These are phyloP conservation scores for Solanum pinnatisectum DNA, from an alignment of 257 asterid species.

Conservation along the genomic window DNA sequence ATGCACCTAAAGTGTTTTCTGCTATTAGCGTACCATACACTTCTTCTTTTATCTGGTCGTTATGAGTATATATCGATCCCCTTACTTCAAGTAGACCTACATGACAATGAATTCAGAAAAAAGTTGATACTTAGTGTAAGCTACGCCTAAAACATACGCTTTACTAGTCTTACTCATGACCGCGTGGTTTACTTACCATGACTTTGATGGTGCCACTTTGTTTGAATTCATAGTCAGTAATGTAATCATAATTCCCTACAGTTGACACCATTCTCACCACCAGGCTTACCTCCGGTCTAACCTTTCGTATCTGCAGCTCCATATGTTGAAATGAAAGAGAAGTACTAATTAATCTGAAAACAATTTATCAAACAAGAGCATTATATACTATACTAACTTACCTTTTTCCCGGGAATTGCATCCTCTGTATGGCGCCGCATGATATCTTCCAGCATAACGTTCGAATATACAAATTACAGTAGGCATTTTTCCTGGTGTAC, in stretches of 20 bases:
- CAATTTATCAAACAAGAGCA: too few relatives aligned
- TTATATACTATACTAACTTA: slow-evolving; percentile 4
- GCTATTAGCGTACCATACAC: neutral
- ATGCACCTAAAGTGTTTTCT: slow-evolving; percentile 37
- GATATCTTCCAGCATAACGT: slow-evolving; percentile 39
- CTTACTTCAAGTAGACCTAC: neutral
- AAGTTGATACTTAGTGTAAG: neutral
- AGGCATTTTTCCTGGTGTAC: slow-evolving; percentile 23
- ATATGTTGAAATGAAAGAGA: too few relatives aligned
- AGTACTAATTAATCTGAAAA: too few relatives aligned
- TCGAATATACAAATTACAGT: slow-evolving; percentile 54
- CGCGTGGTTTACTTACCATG: neutral
- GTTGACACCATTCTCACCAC: neutral
- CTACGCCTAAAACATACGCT: neutral
- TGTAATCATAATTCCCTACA: neutral
- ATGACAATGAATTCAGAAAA: neutral
- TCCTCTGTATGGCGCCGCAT: slow-evolving; percentile 73
- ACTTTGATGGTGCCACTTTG: neutral
- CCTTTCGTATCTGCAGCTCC: too few relatives aligned
- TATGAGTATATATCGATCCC: neutral
- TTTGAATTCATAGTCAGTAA: neutral
- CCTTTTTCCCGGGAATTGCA: slow-evolving; percentile 29
- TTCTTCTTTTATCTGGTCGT: neutral
- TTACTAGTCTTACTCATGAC: neutral
- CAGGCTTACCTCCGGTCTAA: too few relatives aligned